Evolutionary conservation across 83 land plant species (phyloP).

Genomic region (Picea engelmannii): DNA sequence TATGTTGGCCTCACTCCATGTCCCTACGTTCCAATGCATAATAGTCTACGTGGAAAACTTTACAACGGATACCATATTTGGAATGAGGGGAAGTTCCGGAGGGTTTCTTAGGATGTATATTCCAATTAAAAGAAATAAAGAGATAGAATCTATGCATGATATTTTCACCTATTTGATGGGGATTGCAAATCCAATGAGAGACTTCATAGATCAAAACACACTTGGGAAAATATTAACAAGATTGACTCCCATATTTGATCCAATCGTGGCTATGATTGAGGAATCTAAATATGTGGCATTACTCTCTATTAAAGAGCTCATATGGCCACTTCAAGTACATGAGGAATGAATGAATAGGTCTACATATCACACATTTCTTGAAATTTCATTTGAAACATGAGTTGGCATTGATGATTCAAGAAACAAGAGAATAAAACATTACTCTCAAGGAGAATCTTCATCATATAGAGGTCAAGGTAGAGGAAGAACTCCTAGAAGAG

Average conservation of each 20-base stretch:
- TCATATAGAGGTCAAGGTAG: neutral
- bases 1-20: no score
- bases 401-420: neutral
- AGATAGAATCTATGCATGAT: neutral
- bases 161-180: neutral
- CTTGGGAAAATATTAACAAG: no score
- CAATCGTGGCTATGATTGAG: neutral
- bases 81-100: no score
- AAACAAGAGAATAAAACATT: neutral
- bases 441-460: neutral
- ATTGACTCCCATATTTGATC: neutral
- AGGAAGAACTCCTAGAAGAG: neutral
- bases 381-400: no score
- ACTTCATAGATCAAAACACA: no score
- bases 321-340: neutral
- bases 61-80: no score
- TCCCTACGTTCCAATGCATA: no score
- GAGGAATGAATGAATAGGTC: neutral
- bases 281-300: neutral
- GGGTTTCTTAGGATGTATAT: no score
- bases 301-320: neutral
- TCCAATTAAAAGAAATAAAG: neutral
- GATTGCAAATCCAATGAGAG: neutral
- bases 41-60: no score
- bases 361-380: neutral